Conservation (phyloP, 2,329 filamentous ascomycete species). For the Nemania sp. region DNA sequence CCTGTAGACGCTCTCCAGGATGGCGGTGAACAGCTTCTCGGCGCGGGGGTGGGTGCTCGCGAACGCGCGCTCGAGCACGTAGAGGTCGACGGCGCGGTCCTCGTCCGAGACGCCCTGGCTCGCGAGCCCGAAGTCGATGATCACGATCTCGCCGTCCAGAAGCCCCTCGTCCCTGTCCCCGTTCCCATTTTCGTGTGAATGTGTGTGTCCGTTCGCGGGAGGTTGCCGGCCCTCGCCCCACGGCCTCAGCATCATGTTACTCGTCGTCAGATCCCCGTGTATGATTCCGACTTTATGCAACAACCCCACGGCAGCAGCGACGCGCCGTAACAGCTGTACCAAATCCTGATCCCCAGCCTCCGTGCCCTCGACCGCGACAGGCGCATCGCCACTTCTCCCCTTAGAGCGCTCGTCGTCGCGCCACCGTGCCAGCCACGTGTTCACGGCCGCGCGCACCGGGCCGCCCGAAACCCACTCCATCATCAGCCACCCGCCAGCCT, state of each 20-base stretch:
- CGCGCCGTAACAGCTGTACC: conserved; percentile 65
- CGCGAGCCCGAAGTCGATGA: conserved; percentile 95
- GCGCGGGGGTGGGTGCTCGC: conserved; percentile 90
- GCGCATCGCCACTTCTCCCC: conserved; percentile 36
- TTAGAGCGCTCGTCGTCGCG: conserved; percentile 38
- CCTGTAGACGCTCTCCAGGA: conserved; percentile 71
- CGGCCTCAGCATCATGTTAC: conserved; percentile 84
- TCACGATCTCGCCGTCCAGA: conserved; percentile 73
- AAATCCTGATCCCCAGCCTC: conserved; percentile 55
- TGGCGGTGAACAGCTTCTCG: conserved; percentile 72
- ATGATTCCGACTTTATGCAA: conserved; percentile 86
- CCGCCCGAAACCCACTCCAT: conserved; percentile 82
- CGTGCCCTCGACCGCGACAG: conserved; percentile 34
- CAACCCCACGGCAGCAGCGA: conserved; percentile 71
- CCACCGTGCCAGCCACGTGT: conserved; percentile 64
- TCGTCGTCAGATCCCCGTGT: conserved; percentile 95
- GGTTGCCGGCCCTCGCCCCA: conserved; percentile 29
- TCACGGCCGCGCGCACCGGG: conserved; percentile 70
- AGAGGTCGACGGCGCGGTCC: conserved; percentile 92
- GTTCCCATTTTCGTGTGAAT: too few relatives aligned
- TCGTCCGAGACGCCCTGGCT: conserved; percentile 82
- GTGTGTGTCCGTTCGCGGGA: conserved; percentile 14
- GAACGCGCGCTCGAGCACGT: conserved; percentile 93
- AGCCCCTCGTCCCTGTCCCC: conserved; percentile 26
- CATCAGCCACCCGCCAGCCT: conserved; percentile 70